Evolutionary conservation across 2,329 filamentous ascomycete genomes (phyloP).

Genomic region (Arthrobotrys conoides): DNA sequence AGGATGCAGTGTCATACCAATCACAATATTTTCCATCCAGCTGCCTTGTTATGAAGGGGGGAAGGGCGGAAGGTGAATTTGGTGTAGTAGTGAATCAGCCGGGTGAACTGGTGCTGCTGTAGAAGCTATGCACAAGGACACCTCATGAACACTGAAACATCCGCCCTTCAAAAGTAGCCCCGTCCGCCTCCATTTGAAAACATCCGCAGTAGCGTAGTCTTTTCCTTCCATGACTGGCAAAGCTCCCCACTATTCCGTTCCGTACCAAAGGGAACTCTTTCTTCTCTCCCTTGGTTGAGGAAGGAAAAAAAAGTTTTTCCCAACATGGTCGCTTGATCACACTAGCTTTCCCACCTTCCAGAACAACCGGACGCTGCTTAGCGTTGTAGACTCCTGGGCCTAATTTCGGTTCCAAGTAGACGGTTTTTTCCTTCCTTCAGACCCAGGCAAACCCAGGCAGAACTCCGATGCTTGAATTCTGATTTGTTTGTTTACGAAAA

Average conservation of each 20-base stretch:
- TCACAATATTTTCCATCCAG: background rate
- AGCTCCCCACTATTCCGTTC: slow-evolving; percentile 7
- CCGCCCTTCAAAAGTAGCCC: slow-evolving; percentile 14
- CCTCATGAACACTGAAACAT: slow-evolving; percentile 53
- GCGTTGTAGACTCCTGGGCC: slow-evolving; percentile 20
- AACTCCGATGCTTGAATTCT: background rate
- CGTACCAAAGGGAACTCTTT: slow-evolving; percentile 11
- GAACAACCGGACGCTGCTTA: slow-evolving; percentile 20
- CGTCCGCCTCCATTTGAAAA: slow-evolving; percentile 29
- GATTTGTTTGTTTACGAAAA: slow-evolving; percentile 51
- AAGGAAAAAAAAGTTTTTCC: background rate
- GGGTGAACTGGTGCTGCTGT: slow-evolving; percentile 10
- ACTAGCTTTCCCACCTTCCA: slow-evolving; percentile 36
- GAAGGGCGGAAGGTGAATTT: background rate
- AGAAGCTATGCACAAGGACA: slow-evolving; percentile 28
- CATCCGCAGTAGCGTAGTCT: background rate
- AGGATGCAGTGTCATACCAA: slow-evolving; percentile 9
- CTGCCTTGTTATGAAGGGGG: background rate
- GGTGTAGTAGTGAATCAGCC: background rate
- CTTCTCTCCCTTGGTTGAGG: slow-evolving; percentile 10
- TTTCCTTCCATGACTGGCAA: slow-evolving; percentile 6
- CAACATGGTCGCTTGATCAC: slow-evolving; percentile 36
- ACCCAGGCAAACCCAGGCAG: background rate
- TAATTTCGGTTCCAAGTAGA: slow-evolving; percentile 59
- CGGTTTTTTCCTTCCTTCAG: slow-evolving; percentile 6